Evolutionary conservation across 1,139 yeast species (phyloP).

Genomic region (Pichia terricola): DNA sequence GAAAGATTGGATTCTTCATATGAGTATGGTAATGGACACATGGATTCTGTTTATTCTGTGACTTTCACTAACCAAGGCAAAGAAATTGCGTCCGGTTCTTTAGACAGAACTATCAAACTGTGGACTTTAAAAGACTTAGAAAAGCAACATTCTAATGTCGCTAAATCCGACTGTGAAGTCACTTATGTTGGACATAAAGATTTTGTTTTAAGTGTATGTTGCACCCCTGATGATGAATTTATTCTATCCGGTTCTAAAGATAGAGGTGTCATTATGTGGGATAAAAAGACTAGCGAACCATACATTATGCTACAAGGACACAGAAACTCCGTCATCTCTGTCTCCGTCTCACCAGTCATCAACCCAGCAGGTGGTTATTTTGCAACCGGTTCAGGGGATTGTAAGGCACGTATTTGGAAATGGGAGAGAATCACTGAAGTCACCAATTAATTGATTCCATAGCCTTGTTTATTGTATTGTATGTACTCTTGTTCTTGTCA

Average conservation of each 20-base stretch:
- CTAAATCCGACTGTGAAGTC: constrained; percentile 67
- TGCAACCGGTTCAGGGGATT: constrained; percentile 97
- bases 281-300: constrained; percentile 84
- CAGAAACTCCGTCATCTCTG: constrained; percentile 90
- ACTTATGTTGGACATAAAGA: constrained; percentile 96
- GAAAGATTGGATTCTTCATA: constrained; percentile 89
- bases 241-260: constrained; percentile 93
- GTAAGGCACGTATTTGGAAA: constrained; percentile 94
- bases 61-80: constrained; percentile 88
- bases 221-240: constrained; percentile 89
- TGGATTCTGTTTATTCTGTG: constrained; percentile 92
- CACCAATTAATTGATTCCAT: not conserved
- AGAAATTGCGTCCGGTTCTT: constrained; percentile 89
- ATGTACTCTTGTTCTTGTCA: not conserved
- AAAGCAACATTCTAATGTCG: constrained; percentile 35
- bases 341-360: constrained; percentile 51
- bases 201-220: constrained; percentile 87
- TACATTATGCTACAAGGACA: constrained; percentile 95
- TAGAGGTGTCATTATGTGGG: constrained; percentile 97
- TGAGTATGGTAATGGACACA: constrained; percentile 85
- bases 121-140: constrained; percentile 68
- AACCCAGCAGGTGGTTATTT: constrained; percentile 71
- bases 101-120: constrained; percentile 91
- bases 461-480: not conserved
- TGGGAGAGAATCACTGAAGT: constrained; percentile 33